Conservation (phyloP, 805 yeast species). For the Candida sithepensis region DNA sequence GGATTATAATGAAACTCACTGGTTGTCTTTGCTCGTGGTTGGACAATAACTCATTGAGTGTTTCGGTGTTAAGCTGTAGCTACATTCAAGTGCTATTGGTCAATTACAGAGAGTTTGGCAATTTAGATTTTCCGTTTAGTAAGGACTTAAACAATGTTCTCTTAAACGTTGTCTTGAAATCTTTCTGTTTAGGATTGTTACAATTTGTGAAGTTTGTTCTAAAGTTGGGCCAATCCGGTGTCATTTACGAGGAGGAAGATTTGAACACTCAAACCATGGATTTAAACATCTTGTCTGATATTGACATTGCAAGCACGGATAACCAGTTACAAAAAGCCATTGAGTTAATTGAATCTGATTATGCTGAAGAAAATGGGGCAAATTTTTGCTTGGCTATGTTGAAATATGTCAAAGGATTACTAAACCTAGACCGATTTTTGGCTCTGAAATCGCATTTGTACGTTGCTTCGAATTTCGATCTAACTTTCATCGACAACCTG, state of each 20-base stretch:
- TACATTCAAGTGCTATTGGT: constrained; percentile 40
- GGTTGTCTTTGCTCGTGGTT: constrained; percentile 69
- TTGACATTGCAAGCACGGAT: constrained; percentile 15
- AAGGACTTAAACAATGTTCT: constrained; percentile 23
- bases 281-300: constrained; percentile 34
- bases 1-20: constrained; percentile 52
- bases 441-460: constrained; percentile 9
- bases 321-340: constrained; percentile 32
- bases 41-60: constrained; percentile 68
- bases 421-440: constrained; percentile 9
- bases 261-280: constrained; percentile 62
- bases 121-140: constrained; percentile 3
- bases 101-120: constrained; percentile 12
- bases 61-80: constrained; percentile 71
- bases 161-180: constrained; percentile 48
- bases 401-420: constrained; percentile 3
- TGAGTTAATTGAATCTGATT: constrained; percentile 28
- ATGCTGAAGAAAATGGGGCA: constrained; percentile 5
- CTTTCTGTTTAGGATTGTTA: constrained; percentile 50
- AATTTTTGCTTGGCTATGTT: constrained; percentile 18
- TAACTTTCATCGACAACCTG: constrained; percentile 7
- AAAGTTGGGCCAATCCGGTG: constrained; percentile 50
- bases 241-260: constrained; percentile 73
- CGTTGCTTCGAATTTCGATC: neutral
- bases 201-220: constrained; percentile 49